These are phyloP conservation scores for Rutstroemia sydowiana DNA, from an alignment of 2,329 filamentous ascomycete species.

Conservation along the genomic window DNA sequence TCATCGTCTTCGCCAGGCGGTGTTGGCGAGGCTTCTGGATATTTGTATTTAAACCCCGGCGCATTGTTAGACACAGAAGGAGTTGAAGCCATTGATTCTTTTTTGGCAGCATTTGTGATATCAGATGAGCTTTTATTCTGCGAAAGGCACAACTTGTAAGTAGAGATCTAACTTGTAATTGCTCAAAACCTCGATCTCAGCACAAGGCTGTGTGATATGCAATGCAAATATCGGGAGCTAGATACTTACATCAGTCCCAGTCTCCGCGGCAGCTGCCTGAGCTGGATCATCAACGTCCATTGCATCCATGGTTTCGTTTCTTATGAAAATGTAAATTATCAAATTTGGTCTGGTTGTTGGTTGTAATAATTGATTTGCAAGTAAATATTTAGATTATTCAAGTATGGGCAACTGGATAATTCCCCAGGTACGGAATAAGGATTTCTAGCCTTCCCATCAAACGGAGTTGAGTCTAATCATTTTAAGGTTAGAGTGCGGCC, in stretches of 20 bases:
- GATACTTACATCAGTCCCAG: not conserved
- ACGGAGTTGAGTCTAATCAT: no score
- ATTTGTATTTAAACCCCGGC: slow-evolving; percentile 28
- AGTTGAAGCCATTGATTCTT: not conserved
- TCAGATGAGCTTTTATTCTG: not conserved
- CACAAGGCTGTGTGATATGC: slow-evolving; percentile 1
- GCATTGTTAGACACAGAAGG: slow-evolving; percentile 15
- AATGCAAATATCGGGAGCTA: not conserved
- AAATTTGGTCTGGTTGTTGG: not conserved
- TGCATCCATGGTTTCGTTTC: not conserved
- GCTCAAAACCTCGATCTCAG: not conserved
- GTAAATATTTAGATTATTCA: not conserved
- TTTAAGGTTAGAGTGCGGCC: no score
- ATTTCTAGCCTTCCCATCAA: not conserved
- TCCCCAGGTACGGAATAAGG: not conserved
- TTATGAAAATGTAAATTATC: not conserved
- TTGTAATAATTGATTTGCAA: not conserved
- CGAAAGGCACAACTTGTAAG: not conserved
- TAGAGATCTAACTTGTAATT: not conserved
- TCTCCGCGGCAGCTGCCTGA: not conserved
- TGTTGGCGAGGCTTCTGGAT: slow-evolving; percentile 26
- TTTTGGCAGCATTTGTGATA: not conserved
- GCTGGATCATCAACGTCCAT: slow-evolving; percentile 1
- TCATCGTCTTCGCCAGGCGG: slow-evolving; percentile 25
- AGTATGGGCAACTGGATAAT: not conserved